A percentile compares a stretch with the other conserved stretches of the same genome.
These are phyloP conservation scores for Nigrospora oryzae DNA, from an alignment of 2,329 filamentous ascomycete genomes.

Conservation along the genomic window DNA sequence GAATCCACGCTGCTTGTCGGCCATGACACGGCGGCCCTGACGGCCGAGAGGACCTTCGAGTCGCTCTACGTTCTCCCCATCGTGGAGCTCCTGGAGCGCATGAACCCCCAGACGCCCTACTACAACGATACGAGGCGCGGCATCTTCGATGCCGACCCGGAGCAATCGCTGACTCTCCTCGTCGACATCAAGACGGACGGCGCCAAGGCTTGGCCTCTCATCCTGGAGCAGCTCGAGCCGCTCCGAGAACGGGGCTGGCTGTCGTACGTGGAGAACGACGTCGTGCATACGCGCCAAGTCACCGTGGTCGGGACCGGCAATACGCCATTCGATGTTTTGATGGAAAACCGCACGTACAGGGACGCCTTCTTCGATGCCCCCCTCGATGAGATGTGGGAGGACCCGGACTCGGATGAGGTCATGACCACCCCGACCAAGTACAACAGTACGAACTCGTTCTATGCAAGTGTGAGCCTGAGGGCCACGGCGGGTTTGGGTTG, in stretches of 20 bases:
- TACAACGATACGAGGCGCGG: conserved; percentile 38
- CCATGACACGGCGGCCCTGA: conserved; percentile 48
- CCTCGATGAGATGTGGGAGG: conserved; percentile 30
- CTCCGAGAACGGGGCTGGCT: conserved; percentile 52
- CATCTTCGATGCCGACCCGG: conserved; percentile 44
- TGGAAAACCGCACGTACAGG: conserved; percentile 42
- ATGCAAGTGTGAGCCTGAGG: conserved; percentile 47
- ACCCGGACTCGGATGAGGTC: conserved; percentile 16
- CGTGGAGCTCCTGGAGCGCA: conserved; percentile 43
- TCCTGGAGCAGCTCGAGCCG: conserved; percentile 47
- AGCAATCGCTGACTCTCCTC: conserved; percentile 50
- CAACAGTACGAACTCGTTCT: conserved; percentile 45
- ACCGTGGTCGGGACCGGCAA: conserved; percentile 64
- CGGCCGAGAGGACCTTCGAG: conserved; percentile 46
- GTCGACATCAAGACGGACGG: conserved; percentile 61
- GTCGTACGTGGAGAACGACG: conserved; percentile 39
- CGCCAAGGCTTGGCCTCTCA: conserved; percentile 39
- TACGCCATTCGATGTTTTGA: conserved; percentile 47
- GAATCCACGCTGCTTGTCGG: conserved; percentile 48
- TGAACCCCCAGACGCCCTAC: conserved; percentile 40
- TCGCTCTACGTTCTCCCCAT: conserved; percentile 59
- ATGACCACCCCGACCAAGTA: conserved; percentile 18
- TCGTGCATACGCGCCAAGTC: conserved; percentile 45
- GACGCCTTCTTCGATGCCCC: conserved; percentile 63
- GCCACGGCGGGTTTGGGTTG: conserved; percentile 37